These are phyloP conservation scores for Juglanconis oblonga DNA, from an alignment of 2,329 filamentous ascomycete species.

Conservation along the genomic window DNA sequence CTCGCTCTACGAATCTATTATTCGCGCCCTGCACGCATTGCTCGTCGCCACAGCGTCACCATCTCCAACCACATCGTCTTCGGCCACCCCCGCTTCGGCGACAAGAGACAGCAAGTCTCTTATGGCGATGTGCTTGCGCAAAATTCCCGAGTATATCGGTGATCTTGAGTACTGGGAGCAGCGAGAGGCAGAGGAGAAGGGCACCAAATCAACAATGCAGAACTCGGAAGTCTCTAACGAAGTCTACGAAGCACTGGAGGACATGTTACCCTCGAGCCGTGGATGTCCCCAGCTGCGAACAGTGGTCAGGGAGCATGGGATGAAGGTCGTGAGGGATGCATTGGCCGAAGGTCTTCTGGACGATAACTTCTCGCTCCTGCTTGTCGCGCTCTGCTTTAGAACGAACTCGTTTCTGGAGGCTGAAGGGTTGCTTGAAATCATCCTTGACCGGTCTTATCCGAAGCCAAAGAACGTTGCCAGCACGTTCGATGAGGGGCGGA, in stretches of 20 bases:
- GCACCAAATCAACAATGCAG: constrained; percentile 33
- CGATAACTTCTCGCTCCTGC: constrained; percentile 34
- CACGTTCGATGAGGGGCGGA: constrained; percentile 25
- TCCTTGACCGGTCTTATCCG: constrained; percentile 34
- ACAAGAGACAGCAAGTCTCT: constrained; percentile 33
- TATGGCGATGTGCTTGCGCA: constrained; percentile 46
- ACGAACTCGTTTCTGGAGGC: constrained; percentile 37
- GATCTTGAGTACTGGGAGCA: constrained; percentile 42
- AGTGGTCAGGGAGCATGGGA: constrained; percentile 45
- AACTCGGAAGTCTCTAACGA: constrained; percentile 38
- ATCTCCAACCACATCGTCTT: background rate
- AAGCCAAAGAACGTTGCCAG: constrained; percentile 32
- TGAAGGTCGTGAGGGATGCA: constrained; percentile 40
- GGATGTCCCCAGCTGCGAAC: constrained; percentile 46
- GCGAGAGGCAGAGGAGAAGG: constrained; percentile 35
- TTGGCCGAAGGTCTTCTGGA: constrained; percentile 41
- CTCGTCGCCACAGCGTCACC: constrained; percentile 36
- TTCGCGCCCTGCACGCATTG: constrained; percentile 42
- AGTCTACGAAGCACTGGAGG: constrained; percentile 48
- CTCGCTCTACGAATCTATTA: constrained; percentile 42
- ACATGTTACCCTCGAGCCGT: constrained; percentile 33
- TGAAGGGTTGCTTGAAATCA: constrained; percentile 35
- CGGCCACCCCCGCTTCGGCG: background rate
- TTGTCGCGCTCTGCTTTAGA: constrained; percentile 40
- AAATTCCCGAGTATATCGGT: constrained; percentile 45